Evolutionary conservation across 1,139 yeast species (phyloP), one percentile per base, ranked within the genome.

Genomic region (Taiozyma sp.): DNA sequence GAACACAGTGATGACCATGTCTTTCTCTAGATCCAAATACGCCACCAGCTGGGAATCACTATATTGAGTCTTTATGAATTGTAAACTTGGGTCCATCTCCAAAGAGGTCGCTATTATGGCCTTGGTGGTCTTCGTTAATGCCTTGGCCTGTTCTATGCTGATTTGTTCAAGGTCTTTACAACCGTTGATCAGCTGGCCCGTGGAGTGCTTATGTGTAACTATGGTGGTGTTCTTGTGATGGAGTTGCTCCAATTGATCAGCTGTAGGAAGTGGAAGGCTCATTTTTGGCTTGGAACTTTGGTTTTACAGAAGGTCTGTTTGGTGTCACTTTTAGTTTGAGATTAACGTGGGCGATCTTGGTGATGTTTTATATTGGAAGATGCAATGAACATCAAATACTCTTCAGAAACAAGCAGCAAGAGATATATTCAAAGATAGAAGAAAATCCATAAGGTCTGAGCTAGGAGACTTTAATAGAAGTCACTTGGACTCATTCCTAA

Each of bases 51-150:
- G 47, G 13, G 35, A 42, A 3, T 22, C 42, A 8, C 13, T 24
- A 34, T 46, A 52, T 32, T 47, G 52, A 21, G 44, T 39, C 28
- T 49, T 53, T 6, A 53, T 24, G 24, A 47, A 43, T n/a, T 47
- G 37, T 16, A 53, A 22, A 5, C 39, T 40, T 4, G 34, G 34
- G 14, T 50, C 46, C 32, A 50, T 34, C 11, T 24, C 19, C 8
- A 50, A 16, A 4, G 53, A 44, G 19, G 34, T 30, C 7, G 14
- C 43, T 13, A 53, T 43, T 22, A 50, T n/a, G 10, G 29, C 14
- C 7, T 22, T 32, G 3, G 45, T n/a, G 16, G 44, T 19, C 14
- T 37, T 37, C 7, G 41, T 37, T 10, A 37, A 4, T 8, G 22
- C 24, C 14, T 19, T 37, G 6, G 41, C 41, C 24, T 21, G 6